phyloP scores from a whole-genome alignment of 2,329 filamentous ascomycete species.

The Dryadomyces quercus-mongolicae region DNA sequence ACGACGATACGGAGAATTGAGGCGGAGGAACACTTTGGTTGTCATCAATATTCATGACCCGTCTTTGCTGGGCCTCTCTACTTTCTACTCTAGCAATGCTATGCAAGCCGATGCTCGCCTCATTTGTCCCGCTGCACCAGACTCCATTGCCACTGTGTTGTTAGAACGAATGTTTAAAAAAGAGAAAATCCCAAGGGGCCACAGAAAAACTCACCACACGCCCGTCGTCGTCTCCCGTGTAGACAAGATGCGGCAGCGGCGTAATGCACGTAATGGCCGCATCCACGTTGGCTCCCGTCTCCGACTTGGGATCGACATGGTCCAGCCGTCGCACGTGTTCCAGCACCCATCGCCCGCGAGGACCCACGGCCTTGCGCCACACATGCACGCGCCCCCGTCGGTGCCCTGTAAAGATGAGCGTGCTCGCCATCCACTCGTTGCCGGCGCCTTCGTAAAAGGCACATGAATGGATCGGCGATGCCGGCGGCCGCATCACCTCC shows the following conservation, averaged over 20 bases:
- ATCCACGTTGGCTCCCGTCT: constrained; percentile 42
- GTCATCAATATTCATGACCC: too few relatives aligned
- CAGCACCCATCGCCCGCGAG: constrained; percentile 56
- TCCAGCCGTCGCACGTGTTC: constrained; percentile 73
- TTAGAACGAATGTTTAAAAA: constrained; percentile 1
- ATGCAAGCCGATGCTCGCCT: neutral
- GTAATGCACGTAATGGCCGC: constrained; percentile 77
- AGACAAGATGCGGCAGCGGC: constrained; percentile 71
- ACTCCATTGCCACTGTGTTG: constrained; percentile 51
- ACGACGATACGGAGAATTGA: constrained; percentile 30
- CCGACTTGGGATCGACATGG: constrained; percentile 58
- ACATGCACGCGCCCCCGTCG: constrained; percentile 72
- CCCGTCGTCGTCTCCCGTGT: constrained; percentile 89
- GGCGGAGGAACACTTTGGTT: too few relatives aligned
- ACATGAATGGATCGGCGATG: constrained; percentile 48
- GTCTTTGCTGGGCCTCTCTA: too few relatives aligned
- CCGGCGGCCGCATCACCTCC: neutral
- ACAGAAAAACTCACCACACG: constrained; percentile 55
- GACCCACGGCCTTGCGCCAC: constrained; percentile 43
- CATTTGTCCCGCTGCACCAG: constrained; percentile 43
- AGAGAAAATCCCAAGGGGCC: neutral
- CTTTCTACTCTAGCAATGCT: too few relatives aligned
- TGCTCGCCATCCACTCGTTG: constrained; percentile 84
- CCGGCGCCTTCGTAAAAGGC: constrained; percentile 87
- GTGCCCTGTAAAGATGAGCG: constrained; percentile 83